These are phyloP conservation scores for Aureobasidium lini DNA, from an alignment of 2,329 filamentous ascomycete genomes.

Conservation along the genomic window DNA sequence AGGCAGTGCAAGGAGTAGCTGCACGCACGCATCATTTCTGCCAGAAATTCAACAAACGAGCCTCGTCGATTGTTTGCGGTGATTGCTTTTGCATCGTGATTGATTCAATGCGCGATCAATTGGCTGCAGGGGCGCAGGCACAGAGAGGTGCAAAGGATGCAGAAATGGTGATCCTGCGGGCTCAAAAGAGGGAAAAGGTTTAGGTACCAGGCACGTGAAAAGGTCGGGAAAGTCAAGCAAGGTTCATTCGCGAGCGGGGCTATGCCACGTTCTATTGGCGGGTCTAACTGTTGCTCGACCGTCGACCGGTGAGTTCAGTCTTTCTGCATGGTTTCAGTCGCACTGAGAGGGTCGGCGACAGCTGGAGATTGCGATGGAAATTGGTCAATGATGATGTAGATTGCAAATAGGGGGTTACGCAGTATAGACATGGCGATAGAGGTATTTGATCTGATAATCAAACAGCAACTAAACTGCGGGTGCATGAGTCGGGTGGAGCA, in stretches of 20 bases:
- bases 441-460: slow-evolving; percentile 4
- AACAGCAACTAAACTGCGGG: background rate
- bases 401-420: background rate
- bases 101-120: background rate
- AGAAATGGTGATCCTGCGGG: background rate
- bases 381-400: background rate
- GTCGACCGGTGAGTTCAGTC: background rate
- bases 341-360: background rate
- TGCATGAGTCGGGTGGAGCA: slow-evolving; percentile 1
- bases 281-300: background rate
- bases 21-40: background rate
- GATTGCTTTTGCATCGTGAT: background rate
- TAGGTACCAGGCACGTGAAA: slow-evolving; percentile 2
- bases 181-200: slow-evolving; percentile 6
- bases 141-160: background rate
- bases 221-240: slow-evolving; percentile 3
- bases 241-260: slow-evolving; percentile 7
- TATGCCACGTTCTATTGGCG: slow-evolving; percentile 11
- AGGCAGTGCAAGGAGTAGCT: slow-evolving; percentile 4
- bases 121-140: background rate
- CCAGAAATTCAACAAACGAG: background rate
- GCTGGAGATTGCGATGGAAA: background rate
- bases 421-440: background rate
- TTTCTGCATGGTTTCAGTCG: background rate
- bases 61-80: background rate